A percentile compares a stretch with the other conserved stretches of the same genome.
Conservation (phyloP, 2,329 filamentous ascomycete genomes). For the Phialophora verrucosa region DNA sequence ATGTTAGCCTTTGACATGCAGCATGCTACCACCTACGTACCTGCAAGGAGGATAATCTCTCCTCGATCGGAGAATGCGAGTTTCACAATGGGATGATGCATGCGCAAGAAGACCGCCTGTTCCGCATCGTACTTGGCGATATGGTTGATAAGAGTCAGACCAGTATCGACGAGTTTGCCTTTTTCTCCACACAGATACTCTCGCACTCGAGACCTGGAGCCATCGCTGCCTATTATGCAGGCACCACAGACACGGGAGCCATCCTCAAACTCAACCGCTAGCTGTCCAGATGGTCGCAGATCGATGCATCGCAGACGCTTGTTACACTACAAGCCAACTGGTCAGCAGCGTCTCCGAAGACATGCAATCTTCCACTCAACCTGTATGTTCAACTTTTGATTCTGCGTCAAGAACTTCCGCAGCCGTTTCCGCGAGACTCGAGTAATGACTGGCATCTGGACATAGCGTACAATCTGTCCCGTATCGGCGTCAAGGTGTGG, state of each 20-base stretch:
- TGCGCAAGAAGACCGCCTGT: conserved; percentile 1
- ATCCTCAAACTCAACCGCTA: conserved; percentile 32
- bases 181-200: conserved; percentile 23
- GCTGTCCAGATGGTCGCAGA: not conserved
- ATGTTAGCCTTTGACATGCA: not conserved
- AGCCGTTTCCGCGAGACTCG: conserved; percentile 14
- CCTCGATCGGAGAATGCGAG: conserved; percentile 4
- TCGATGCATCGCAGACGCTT: not conserved
- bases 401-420: conserved; percentile 13
- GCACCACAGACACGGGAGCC: conserved; percentile 27
- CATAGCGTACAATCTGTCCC: conserved; percentile 12
- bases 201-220: conserved; percentile 39
- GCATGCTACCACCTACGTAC: not conserved
- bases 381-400: conserved; percentile 15
- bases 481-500: conserved; percentile 20
- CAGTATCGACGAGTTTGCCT: not conserved
- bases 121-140: conserved; percentile 7
- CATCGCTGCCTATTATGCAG: conserved; percentile 40
- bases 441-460: conserved; percentile 8
- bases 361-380: not conserved
- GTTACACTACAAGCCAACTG: not conserved
- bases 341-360: not conserved
- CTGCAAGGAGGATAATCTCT: conserved; percentile 7
- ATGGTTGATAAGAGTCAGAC: conserved; percentile 19
- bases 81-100: conserved; percentile 21